Percentiles rank a stretch among this genome's conserved stretches.
phyloP scores from a whole-genome alignment of 2,329 filamentous ascomycete species.

The Talaromyces sp. region DNA sequence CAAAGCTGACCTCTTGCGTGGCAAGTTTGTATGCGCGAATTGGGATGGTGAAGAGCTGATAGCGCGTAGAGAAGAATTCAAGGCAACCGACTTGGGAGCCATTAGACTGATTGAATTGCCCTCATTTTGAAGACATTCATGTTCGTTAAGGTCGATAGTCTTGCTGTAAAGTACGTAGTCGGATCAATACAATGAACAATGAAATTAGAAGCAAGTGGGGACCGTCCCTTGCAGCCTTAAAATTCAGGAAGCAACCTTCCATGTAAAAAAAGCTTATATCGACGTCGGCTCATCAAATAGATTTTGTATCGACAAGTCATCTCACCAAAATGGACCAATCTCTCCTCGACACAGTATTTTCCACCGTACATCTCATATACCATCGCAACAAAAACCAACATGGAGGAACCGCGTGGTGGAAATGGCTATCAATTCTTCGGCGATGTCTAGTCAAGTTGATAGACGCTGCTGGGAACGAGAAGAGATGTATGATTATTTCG shows the following conservation, averaged over 20 bases:
- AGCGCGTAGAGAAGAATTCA: not conserved
- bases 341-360: slow-evolving; percentile 29
- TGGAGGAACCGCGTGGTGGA: slow-evolving; percentile 74
- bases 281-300: not conserved
- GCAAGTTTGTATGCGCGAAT: not conserved
- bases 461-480: slow-evolving; percentile 40
- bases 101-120: not conserved
- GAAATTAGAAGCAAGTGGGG: not conserved
- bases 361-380: slow-evolving; percentile 62
- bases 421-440: slow-evolving; percentile 64
- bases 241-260: not conserved
- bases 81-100: not conserved
- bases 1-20: not conserved
- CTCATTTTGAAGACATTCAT: not conserved
- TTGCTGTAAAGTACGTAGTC: too few species aligned
- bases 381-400: slow-evolving; percentile 93
- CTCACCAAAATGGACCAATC: slow-evolving; percentile 25
- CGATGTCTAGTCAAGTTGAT: slow-evolving; percentile 58
- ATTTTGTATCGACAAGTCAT: not conserved
- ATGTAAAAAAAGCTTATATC: slow-evolving; percentile 7
- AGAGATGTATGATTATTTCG: slow-evolving; percentile 30
- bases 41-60: slow-evolving; percentile 5
- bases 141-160: too few species aligned
- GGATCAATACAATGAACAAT: not conserved
- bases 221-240: not conserved